These are phyloP conservation scores for Lolium perenne DNA, from an alignment of 176 grass and related monocot genomes.

Conservation along the genomic window DNA sequence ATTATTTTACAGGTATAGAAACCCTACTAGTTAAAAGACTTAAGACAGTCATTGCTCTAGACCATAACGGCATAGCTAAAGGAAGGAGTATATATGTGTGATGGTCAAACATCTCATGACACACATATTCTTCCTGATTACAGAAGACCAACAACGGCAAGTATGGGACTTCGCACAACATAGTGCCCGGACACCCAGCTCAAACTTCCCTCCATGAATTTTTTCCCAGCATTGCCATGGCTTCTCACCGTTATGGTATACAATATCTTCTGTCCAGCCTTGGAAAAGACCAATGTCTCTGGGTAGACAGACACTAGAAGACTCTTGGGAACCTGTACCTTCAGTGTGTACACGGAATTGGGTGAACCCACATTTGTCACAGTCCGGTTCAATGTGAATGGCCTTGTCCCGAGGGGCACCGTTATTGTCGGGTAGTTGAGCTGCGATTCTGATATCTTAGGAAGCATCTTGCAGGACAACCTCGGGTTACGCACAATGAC, in stretches of 20 bases:
- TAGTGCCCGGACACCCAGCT: background rate
- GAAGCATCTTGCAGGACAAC: constrained; percentile 19
- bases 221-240: background rate
- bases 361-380: constrained; percentile 9
- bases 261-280: background rate
- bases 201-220: background rate
- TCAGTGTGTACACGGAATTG: background rate
- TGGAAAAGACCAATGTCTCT: constrained; percentile 1
- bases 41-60: background rate
- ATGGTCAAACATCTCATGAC: background rate
- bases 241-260: background rate
- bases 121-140: background rate
- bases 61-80: background rate
- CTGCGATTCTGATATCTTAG: background rate
- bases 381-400: constrained; percentile 4
- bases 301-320: background rate
- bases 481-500: background rate
- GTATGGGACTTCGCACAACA: background rate
- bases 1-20: constrained; percentile 16
- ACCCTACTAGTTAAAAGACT: background rate
- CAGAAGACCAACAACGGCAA: background rate
- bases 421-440: background rate
- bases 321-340: background rate
- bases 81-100: background rate
- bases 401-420: background rate